Conservation (phyloP, 1,284 basidiomycete genomes). For the Trichosporon faecale region DNA sequence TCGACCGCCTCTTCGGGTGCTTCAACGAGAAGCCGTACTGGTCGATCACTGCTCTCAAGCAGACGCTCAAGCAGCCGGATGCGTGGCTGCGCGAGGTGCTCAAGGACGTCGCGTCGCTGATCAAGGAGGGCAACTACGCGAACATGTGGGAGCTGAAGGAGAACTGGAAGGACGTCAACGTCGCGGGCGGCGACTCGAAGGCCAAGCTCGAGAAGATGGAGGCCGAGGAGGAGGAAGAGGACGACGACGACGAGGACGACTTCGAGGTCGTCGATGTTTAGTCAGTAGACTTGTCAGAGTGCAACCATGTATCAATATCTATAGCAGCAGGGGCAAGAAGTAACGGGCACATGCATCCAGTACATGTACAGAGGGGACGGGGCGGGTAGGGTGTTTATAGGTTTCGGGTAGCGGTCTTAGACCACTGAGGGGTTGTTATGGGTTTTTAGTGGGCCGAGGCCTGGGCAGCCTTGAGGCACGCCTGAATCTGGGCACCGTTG, state of each 20-base stretch:
- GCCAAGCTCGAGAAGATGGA: constrained; percentile 14
- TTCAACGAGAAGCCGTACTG: constrained; percentile 79
- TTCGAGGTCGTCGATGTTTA: constrained; percentile 21
- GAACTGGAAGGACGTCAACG: constrained; percentile 28
- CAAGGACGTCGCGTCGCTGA: constrained; percentile 72
- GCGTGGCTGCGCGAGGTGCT: constrained; percentile 85
- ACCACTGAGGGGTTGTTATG: not conserved
- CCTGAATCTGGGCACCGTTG: constrained; percentile 17
- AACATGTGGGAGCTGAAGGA: constrained; percentile 52
- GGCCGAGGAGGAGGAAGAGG: constrained; percentile 16
- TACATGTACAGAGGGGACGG: not conserved
- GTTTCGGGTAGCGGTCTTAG: not conserved
- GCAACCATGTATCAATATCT: not conserved
- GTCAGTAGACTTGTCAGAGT: not conserved
- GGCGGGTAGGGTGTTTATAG: not conserved
- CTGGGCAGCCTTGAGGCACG: constrained; percentile 10
- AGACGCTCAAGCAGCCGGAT: constrained; percentile 85
- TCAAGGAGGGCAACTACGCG: constrained; percentile 67
- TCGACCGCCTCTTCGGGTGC: constrained; percentile 75
- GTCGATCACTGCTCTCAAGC: constrained; percentile 74
- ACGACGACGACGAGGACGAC: constrained; percentile 21
- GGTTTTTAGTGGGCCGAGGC: not conserved
- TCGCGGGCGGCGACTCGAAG: not conserved
- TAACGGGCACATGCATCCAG: not conserved
- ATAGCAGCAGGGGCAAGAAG: not conserved